Conservation (phyloP, 2,329 filamentous ascomycete species). For the Coccinonectria pachysandricola region DNA sequence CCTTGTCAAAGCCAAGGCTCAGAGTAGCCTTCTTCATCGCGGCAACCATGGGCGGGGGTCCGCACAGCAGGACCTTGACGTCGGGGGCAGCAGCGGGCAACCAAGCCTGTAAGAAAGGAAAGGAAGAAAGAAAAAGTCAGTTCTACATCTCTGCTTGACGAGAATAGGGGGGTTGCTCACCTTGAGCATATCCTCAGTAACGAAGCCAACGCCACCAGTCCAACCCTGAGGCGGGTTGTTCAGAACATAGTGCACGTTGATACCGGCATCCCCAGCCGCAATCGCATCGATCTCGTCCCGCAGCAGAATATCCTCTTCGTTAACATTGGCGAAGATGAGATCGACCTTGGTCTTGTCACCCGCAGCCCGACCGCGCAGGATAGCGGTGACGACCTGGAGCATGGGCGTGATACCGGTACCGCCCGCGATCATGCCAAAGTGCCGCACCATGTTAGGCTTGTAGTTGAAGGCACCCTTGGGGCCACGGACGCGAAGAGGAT, state of each 20-base stretch:
- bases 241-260: slow-evolving; percentile 85
- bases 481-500: slow-evolving; percentile 77
- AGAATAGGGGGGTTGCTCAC: no score
- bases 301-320: slow-evolving; percentile 78
- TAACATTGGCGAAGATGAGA: slow-evolving; percentile 92
- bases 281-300: slow-evolving; percentile 79
- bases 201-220: slow-evolving; percentile 84
- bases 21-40: slow-evolving; percentile 93
- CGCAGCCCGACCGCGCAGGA: slow-evolving; percentile 64
- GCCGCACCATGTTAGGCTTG: slow-evolving; percentile 85
- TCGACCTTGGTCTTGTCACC: slow-evolving; percentile 82
- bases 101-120: slow-evolving; percentile 26
- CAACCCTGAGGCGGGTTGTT: slow-evolving; percentile 87
- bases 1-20: slow-evolving; percentile 78
- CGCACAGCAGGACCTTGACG: slow-evolving; percentile 86
- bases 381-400: slow-evolving; percentile 87
- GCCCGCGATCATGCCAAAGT: slow-evolving; percentile 94
- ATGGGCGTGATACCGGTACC: slow-evolving; percentile 98
- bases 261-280: slow-evolving; percentile 61
- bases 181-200: slow-evolving; percentile 88
- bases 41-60: slow-evolving; percentile 88
- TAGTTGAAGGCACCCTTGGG: slow-evolving; percentile 97
- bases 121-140: no score
- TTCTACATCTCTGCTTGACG: no score
- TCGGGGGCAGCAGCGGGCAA: slow-evolving; percentile 72